Conservation (phyloP, 345 rosid genomes). For the Salix caprea region DNA sequence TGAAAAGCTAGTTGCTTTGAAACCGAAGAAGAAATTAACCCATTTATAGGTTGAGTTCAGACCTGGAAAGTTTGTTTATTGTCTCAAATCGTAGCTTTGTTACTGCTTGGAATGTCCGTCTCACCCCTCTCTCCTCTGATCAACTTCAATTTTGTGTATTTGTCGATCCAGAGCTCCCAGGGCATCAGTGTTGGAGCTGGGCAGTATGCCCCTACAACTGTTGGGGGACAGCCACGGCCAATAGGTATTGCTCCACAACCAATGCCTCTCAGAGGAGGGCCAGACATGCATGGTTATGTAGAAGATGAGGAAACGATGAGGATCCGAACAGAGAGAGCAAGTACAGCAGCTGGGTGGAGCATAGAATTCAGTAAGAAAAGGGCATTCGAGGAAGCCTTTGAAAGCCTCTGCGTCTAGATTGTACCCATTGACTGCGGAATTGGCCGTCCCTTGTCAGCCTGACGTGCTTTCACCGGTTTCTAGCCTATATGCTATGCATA, state of each 20-base stretch:
- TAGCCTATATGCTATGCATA: no score
- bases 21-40: neutral
- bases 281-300: conserved; percentile 51
- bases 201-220: conserved; percentile 51
- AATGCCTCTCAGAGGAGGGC: conserved; percentile 49
- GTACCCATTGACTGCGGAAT: neutral
- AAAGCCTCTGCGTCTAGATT: conserved; percentile 74
- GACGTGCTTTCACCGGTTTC: no score
- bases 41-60: neutral
- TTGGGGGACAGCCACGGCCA: conserved; percentile 79
- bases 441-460: no score
- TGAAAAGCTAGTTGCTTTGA: neutral
- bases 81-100: neutral
- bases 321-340: conserved; percentile 72
- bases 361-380: conserved; percentile 76
- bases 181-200: conserved; percentile 42
- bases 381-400: conserved; percentile 89
- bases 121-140: neutral
- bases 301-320: conserved; percentile 63
- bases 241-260: conserved; percentile 78
- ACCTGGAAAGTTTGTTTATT: neutral
- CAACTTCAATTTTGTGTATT: conserved; percentile 3
- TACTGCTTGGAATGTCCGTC: neutral
- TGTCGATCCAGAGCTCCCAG: conserved; percentile 36
- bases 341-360: conserved; percentile 86